Conservation (phyloP, 257 asterid genomes). For the Ophiorrhiza pumila region DNA sequence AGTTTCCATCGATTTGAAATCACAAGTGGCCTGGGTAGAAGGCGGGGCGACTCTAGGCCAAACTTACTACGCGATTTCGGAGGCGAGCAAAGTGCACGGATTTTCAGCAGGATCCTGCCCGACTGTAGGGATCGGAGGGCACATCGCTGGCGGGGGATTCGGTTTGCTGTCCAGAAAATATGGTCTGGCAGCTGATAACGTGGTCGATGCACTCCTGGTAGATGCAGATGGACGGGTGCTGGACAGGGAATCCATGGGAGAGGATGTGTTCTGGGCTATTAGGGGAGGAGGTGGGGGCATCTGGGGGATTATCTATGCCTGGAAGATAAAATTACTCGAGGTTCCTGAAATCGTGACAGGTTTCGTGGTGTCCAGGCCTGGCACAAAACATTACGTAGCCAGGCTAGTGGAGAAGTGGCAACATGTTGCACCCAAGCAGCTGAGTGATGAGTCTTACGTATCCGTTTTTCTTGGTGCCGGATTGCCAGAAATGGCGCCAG, state of each 20-base stretch:
- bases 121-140: constrained; percentile 76
- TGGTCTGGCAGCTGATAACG: constrained; percentile 81
- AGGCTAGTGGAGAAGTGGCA: constrained; percentile 56
- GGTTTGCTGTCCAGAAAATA: constrained; percentile 61
- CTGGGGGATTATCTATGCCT: constrained; percentile 63
- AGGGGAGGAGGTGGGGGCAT: constrained; percentile 85
- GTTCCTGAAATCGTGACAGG: constrained; percentile 45
- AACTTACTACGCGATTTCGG: constrained; percentile 50
- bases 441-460: constrained; percentile 42
- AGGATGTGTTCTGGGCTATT: constrained; percentile 82
- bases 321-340: constrained; percentile 47
- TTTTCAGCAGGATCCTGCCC: constrained; percentile 80
- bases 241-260: constrained; percentile 66
- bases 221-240: constrained; percentile 51
- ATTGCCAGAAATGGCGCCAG: constrained; percentile 29
- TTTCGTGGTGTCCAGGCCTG: constrained; percentile 43
- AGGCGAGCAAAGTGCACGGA: constrained; percentile 34
- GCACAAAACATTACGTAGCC: constrained; percentile 26
- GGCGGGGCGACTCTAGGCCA: constrained; percentile 74
- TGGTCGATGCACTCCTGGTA: constrained; percentile 58
- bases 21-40: constrained; percentile 53
- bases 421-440: constrained; percentile 39
- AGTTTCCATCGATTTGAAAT: constrained; percentile 40
- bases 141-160: constrained; percentile 68
- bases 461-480: constrained; percentile 53